A percentile compares a stretch with the other conserved stretches of the same genome.
Conservation (phyloP, 768 basidiomycete genomes). For the Tricholoma flavovirens region DNA sequence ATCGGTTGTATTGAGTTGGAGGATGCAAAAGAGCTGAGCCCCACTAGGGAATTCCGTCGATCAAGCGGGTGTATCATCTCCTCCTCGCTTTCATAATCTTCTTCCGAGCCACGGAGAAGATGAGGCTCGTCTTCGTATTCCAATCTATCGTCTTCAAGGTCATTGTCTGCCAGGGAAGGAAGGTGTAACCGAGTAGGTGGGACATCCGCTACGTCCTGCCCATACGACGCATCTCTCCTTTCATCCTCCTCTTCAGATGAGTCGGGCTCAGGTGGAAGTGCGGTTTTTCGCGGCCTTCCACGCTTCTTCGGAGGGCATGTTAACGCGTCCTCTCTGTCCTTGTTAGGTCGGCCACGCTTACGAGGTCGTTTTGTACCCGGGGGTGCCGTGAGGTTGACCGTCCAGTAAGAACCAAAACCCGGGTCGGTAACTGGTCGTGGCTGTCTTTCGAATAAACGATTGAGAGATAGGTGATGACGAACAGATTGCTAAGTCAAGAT, state of each 20-base stretch:
- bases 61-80: conserved; percentile 45
- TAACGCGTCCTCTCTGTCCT: conserved; percentile 28
- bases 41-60: conserved; percentile 34
- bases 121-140: conserved; percentile 14
- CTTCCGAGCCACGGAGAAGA: conserved; percentile 33
- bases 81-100: conserved; percentile 66
- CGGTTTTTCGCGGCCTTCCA: conserved; percentile 33
- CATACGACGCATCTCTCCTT: conserved; percentile 7
- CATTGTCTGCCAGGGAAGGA: background rate
- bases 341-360: conserved; percentile 64
- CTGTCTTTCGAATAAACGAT: conserved; percentile 77
- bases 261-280: conserved; percentile 4
- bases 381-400: conserved; percentile 80
- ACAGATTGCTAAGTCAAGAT: conserved; percentile 80
- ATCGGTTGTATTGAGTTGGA: conserved; percentile 25
- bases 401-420: conserved; percentile 87
- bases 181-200: background rate
- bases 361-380: conserved; percentile 83
- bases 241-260: conserved; percentile 18
- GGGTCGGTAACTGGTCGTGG: conserved; percentile 80
- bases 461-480: conserved; percentile 77
- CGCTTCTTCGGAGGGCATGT: conserved; percentile 29
- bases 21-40: conserved; percentile 30
- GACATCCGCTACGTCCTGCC: background rate
- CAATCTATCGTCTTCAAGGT: conserved; percentile 8